phyloP scores from a whole-genome alignment of 148 eudicot genomes.

The Diospyros lotus region DNA sequence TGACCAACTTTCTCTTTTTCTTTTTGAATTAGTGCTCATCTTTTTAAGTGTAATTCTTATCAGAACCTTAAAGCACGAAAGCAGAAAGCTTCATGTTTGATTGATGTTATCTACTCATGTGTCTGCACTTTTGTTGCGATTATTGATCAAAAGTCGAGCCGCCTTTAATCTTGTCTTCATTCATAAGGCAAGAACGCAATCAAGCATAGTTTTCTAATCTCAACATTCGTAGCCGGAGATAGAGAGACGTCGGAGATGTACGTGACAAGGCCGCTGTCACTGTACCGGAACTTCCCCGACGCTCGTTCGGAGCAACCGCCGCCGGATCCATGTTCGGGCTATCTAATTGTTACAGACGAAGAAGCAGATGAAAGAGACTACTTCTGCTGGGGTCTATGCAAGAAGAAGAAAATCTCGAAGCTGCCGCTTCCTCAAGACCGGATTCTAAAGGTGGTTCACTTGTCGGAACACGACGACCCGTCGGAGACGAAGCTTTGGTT shows the following conservation, averaged over 20 bases:
- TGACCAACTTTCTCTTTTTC: no score
- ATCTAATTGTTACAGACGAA: slow-evolving; percentile 62
- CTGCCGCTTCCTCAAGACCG: slow-evolving; percentile 78
- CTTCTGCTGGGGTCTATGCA: slow-evolving; percentile 59
- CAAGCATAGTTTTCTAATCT: neutral
- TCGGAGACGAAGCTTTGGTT: slow-evolving; percentile 69
- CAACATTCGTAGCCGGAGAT: neutral
- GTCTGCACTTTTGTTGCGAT: no score
- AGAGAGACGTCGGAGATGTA: slow-evolving; percentile 34
- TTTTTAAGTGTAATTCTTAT: no score
- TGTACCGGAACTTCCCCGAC: slow-evolving; percentile 49
- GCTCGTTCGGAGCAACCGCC: slow-evolving; percentile 47
- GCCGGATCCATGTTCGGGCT: slow-evolving; percentile 53
- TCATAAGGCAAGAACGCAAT: neutral
- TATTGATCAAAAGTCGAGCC: no score
- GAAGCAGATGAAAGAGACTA: slow-evolving; percentile 52
- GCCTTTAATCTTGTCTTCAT: neutral
- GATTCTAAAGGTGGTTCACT: slow-evolving; percentile 55
- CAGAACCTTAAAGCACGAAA: no score
- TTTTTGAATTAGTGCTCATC: no score
- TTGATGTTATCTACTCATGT: no score
- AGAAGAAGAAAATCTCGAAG: slow-evolving; percentile 40
- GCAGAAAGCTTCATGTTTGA: no score
- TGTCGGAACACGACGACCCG: slow-evolving; percentile 26
- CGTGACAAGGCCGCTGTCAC: slow-evolving; percentile 63